Evolutionary conservation across 345 rosid species (phyloP), one percentile per base, ranked within the genome.

Genomic region (Heritiera littoralis): DNA sequence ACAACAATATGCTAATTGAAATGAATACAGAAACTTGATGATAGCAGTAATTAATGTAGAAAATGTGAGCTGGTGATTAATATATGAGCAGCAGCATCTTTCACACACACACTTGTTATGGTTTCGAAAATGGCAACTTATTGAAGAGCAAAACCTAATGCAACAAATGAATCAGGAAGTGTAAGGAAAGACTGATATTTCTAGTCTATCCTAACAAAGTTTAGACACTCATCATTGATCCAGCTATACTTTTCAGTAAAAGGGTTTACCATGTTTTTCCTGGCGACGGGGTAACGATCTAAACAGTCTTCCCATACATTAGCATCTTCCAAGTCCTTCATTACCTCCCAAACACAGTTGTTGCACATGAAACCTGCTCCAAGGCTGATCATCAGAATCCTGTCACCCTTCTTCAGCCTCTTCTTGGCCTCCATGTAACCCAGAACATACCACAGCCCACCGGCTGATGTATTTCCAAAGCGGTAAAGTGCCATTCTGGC

Each of bases 391-490:
- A 90, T 88, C 73, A 90, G 59, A 30, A 86, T 78, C 85, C 66
- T 84, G 3, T 85, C 87, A 28, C 88, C 89, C 66, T 80, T 83
- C 75, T 85, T 89, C 30, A 83, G 77, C 77, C 91, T 85, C 64
- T 90, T 88, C 80, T 89, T 89, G n/a, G 94, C 93, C 75, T 90
- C 91, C 93, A 88, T 90, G 59, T 90, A 90, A 10, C 89, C 88
- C 28, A 90, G 76, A 71, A 91, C 98, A 79, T 94, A 94, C 98
- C 98, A 94, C 0, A 92, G 84, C 15, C 98, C 92, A 18, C 97
- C 87, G 0, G 97, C 92, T 0, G 98, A 92, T 0, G 98, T 93
- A 80, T 93, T 93, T 14, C 98, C 94, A 11, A 88, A 93, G 56
- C 97, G 80, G 82, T 92, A 92, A 43, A 93, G 88, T 4, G 98